These are phyloP conservation scores for Cryptococcus hybrid DNA, from an alignment of 1,284 basidiomycete genomes.

Conservation along the genomic window DNA sequence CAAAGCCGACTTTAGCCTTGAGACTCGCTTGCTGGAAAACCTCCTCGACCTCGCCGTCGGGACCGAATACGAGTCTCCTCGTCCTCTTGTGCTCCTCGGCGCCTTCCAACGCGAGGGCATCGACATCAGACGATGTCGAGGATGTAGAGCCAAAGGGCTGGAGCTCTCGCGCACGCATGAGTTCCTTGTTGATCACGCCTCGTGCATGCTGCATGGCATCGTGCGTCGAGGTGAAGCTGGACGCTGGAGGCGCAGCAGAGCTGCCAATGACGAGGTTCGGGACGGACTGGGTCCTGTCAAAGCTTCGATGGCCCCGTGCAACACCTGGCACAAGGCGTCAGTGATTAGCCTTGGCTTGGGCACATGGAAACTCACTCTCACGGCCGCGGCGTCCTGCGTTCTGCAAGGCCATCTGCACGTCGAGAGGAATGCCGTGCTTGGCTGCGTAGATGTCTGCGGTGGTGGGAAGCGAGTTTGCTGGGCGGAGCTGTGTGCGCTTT, in stretches of 20 bases:
- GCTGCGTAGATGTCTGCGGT: slow-evolving; percentile 39
- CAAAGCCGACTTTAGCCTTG: slow-evolving; percentile 2
- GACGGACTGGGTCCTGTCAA: slow-evolving; percentile 30
- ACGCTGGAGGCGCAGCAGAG: slow-evolving; percentile 2
- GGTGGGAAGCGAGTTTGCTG: slow-evolving; percentile 25
- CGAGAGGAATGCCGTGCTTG: slow-evolving; percentile 33
- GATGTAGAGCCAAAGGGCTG: slow-evolving; percentile 23
- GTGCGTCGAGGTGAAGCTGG: slow-evolving; percentile 25
- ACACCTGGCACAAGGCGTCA: slow-evolving; percentile 2
- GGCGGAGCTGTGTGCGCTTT: slow-evolving; percentile 27
- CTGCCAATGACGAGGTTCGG: slow-evolving; percentile 18
- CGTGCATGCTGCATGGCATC: slow-evolving; percentile 25
- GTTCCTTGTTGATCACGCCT: slow-evolving; percentile 30
- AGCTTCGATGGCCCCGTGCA: slow-evolving; percentile 15
- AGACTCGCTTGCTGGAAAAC: slow-evolving; percentile 14
- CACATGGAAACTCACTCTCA: slow-evolving; percentile 26
- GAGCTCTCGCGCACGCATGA: slow-evolving; percentile 24
- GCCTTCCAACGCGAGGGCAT: slow-evolving; percentile 4
- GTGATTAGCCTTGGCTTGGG: neutral
- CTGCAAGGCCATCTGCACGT: slow-evolving; percentile 30
- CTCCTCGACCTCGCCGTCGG: slow-evolving; percentile 21
- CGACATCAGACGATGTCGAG: neutral
- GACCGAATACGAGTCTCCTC: slow-evolving; percentile 17
- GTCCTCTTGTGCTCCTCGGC: neutral
- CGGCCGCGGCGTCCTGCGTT: slow-evolving; percentile 32